Conservation (phyloP, 1,284 basidiomycete genomes). For the Mycena citricolor region DNA sequence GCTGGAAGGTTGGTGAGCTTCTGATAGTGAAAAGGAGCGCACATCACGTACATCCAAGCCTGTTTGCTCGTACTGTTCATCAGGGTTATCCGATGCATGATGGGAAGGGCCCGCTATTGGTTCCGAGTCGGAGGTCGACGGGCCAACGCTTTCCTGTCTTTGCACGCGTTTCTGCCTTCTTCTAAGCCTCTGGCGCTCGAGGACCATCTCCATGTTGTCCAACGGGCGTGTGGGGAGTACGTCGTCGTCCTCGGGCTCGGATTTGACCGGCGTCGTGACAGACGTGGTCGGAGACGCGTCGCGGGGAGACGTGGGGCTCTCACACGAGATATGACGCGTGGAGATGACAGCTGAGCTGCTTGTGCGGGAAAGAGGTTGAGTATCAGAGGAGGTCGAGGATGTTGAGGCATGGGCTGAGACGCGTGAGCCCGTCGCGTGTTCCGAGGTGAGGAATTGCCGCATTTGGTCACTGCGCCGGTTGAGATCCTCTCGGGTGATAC, state of each 20-base stretch:
- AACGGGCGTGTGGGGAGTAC: slow-evolving; percentile 52
- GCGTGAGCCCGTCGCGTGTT: slow-evolving; percentile 44
- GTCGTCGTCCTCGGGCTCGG: slow-evolving; percentile 51
- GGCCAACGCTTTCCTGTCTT: slow-evolving; percentile 44
- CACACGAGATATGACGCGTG: slow-evolving; percentile 43
- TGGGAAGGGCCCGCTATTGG: slow-evolving; percentile 45
- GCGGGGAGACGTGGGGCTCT: slow-evolving; percentile 50
- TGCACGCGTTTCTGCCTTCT: slow-evolving; percentile 44
- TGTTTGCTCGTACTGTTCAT: too few relatives aligned
- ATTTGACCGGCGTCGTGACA: slow-evolving; percentile 59
- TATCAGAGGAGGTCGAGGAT: slow-evolving; percentile 38
- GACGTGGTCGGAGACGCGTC: slow-evolving; percentile 49
- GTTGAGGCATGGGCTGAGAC: slow-evolving; percentile 38
- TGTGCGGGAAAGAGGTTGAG: slow-evolving; percentile 37
- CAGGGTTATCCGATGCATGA: neutral
- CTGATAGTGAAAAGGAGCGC: too few relatives aligned
- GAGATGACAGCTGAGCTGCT: slow-evolving; percentile 36
- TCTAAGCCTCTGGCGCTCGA: slow-evolving; percentile 64
- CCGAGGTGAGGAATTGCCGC: slow-evolving; percentile 67
- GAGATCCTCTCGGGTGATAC: slow-evolving; percentile 71
- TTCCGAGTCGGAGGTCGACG: slow-evolving; percentile 43
- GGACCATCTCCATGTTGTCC: slow-evolving; percentile 71
- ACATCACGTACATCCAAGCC: too few relatives aligned
- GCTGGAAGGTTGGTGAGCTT: slow-evolving; percentile 27
- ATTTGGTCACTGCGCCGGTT: slow-evolving; percentile 66